Base-by-base conservation (phyloP, 768 basidiomycete species). In the Naganishia kalamii region DNA sequence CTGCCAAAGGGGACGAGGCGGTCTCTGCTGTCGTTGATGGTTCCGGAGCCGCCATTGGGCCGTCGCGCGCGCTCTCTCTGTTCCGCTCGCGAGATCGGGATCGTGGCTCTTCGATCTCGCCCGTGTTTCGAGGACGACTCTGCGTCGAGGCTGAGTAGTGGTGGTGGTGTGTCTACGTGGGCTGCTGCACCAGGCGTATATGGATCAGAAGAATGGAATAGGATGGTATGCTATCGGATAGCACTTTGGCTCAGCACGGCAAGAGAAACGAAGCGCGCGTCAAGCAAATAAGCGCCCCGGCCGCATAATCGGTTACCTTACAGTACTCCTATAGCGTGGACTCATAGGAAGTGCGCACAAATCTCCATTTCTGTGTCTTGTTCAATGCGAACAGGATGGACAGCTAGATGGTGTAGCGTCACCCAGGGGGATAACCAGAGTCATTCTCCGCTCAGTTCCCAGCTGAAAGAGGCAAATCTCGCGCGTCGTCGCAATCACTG, bases 11-110 rank as follows among this genome's bases (percentile, higher is more conserved):
- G 13, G 23, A 41, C 21, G 54, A 35, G 27, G 60, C 30, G 44
- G 27, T 48, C 46, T 44, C 43, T 44, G 23, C 25, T 44, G 60
- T 35, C 37, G 60, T 46, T 61, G 43, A 27, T 30, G 23, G 21
- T 25, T 35, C 60, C 47, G 44, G 60, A 47, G 54, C 54, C 37
- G 54, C 46, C 60, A 48, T 61, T 61, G 8, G 49, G 11, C n/a
- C 37, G 52, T 57, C 33, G 32, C 33, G 30, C 10, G 32, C 27
- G 27, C 47, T 46, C 40, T n/a, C 43, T 57, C 32, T 23, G 60
- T 61, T 33, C 27, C 32, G 21, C 12, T 25, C 21, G n/a, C n/a
- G n/a, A n/a, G n/a, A 51, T 48, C 57, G 21, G 30, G 43, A 61
- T 61, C 43, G 60, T 23, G 29, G 29, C n/a, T n/a, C n/a, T 61